Evolutionary conservation across 2,329 filamentous ascomycete species (phyloP).

Genomic region (Thelonectria rubi): DNA sequence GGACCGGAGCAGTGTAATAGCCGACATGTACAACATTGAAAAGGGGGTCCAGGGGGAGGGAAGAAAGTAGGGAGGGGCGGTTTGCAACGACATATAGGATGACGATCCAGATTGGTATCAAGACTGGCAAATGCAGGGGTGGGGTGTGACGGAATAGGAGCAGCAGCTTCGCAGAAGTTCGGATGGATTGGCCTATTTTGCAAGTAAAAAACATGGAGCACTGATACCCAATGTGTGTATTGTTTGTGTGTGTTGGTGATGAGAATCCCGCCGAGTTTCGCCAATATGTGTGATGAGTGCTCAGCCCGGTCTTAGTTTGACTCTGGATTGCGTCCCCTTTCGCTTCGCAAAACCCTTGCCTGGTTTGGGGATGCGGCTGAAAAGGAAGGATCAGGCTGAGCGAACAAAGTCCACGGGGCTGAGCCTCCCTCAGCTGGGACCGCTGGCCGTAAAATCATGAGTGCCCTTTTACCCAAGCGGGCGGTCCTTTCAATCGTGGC

Average conservation of each 20-base stretch:
- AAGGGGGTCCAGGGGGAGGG: neutral
- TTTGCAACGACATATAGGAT: constrained; percentile 38
- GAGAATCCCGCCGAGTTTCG: constrained; percentile 10
- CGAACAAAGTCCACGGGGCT: neutral
- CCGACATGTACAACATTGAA: constrained; percentile 41
- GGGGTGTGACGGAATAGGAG: constrained; percentile 7
- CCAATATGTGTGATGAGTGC: neutral
- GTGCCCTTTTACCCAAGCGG: too few species aligned
- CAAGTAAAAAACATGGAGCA: constrained; percentile 22
- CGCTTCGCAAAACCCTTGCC: neutral
- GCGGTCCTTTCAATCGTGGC: neutral
- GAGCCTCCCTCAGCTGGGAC: constrained; percentile 1
- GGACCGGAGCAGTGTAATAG: constrained; percentile 39
- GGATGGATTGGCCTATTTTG: constrained; percentile 38
- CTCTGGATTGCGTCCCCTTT: neutral
- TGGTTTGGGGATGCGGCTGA: constrained; percentile 6
- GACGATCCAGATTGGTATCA: constrained; percentile 43
- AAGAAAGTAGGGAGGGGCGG: neutral
- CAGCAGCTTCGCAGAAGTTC: constrained; percentile 33
- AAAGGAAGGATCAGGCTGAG: constrained; percentile 14
- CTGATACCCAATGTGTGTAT: constrained; percentile 20
- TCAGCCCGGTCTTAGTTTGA: neutral
- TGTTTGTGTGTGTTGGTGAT: constrained; percentile 20
- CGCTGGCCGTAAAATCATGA: neutral
- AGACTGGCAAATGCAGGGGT: constrained; percentile 22